Percentiles rank a stretch among this genome's conserved stretches.
Conservation (phyloP, 2,329 filamentous ascomycete genomes). For the Alternaria triticimaculans region DNA sequence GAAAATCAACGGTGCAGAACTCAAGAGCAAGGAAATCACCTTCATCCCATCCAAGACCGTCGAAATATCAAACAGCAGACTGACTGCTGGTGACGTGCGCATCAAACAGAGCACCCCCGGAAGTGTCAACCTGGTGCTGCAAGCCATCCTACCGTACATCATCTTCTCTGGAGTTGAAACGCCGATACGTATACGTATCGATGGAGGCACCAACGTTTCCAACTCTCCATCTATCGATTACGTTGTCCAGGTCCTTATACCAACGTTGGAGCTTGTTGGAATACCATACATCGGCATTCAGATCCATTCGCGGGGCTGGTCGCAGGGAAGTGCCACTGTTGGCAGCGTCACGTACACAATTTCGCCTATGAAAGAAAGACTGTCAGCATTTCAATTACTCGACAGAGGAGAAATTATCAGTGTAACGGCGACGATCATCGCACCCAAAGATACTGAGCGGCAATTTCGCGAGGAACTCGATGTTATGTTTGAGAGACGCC, state of each 20-base stretch:
- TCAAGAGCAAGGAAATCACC: constrained; percentile 52
- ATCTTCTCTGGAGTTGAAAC: constrained; percentile 49
- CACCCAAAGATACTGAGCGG: constrained; percentile 40
- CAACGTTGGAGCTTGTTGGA: constrained; percentile 59
- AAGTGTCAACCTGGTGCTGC: constrained; percentile 62
- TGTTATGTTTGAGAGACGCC: constrained; percentile 28
- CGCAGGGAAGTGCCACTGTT: constrained; percentile 52
- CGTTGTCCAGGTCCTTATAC: constrained; percentile 61
- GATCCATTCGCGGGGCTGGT: constrained; percentile 62
- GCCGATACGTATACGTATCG: constrained; percentile 53
- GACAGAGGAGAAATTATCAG: constrained; percentile 33
- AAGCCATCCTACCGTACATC: constrained; percentile 66
- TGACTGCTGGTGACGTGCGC: constrained; percentile 38
- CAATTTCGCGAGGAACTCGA: constrained; percentile 37
- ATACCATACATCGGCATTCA: constrained; percentile 54
- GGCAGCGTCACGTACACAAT: constrained; percentile 60
- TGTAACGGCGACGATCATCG: constrained; percentile 50
- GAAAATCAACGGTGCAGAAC: constrained; percentile 47
- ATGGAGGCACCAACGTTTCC: constrained; percentile 65
- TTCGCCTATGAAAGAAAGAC: constrained; percentile 44
- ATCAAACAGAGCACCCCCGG: constrained; percentile 54
- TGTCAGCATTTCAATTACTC: constrained; percentile 49
- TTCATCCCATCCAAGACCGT: constrained; percentile 37
- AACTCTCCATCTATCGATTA: constrained; percentile 64
- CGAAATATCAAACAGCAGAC: not conserved